Percentiles rank a stretch among this genome's conserved stretches.
phyloP scores from a whole-genome alignment of 495 filamentous ascomycete species.

The Oleoguttula mirabilis region DNA sequence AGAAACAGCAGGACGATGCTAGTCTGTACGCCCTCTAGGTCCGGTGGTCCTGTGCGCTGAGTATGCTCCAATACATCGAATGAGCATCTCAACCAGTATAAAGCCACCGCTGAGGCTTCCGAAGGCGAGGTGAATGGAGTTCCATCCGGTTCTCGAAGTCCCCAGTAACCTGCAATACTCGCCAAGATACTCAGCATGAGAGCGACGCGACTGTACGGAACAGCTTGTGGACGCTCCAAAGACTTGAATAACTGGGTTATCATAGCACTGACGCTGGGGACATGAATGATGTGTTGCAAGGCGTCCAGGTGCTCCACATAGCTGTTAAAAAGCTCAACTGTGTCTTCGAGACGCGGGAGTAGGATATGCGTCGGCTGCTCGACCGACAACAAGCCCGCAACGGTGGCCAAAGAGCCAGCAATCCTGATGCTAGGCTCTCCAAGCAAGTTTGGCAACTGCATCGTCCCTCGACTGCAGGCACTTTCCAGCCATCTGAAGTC shows the following conservation, averaged over 20 bases:
- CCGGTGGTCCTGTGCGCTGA: neutral
- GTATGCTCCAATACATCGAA: constrained; percentile 8
- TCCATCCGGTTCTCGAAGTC: neutral
- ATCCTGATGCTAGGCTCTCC: neutral
- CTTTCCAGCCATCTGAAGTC: constrained; percentile 5
- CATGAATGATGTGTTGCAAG: constrained; percentile 14
- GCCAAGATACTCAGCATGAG: constrained; percentile 9
- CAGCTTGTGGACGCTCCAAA: neutral
- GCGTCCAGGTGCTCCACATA: constrained; percentile 10
- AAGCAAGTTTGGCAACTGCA: no score
- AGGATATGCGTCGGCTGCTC: neutral
- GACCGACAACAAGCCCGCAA: neutral
- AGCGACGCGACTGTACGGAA: neutral
- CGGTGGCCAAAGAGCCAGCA: neutral
- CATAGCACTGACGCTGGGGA: neutral
- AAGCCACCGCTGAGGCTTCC: neutral
- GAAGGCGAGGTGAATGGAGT: neutral
- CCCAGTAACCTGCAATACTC: constrained; percentile 5
- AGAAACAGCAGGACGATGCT: constrained; percentile 8
- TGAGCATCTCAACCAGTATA: constrained; percentile 8
- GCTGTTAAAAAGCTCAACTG: neutral
- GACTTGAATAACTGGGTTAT: constrained; percentile 1
- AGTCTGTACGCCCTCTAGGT: constrained; percentile 10
- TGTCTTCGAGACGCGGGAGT: neutral
- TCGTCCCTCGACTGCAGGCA: neutral